Percentiles rank a stretch among this genome's conserved stretches.
phyloP scores from a whole-genome alignment of 2,329 filamentous ascomycete genomes.

The Talaromyces sp. region DNA sequence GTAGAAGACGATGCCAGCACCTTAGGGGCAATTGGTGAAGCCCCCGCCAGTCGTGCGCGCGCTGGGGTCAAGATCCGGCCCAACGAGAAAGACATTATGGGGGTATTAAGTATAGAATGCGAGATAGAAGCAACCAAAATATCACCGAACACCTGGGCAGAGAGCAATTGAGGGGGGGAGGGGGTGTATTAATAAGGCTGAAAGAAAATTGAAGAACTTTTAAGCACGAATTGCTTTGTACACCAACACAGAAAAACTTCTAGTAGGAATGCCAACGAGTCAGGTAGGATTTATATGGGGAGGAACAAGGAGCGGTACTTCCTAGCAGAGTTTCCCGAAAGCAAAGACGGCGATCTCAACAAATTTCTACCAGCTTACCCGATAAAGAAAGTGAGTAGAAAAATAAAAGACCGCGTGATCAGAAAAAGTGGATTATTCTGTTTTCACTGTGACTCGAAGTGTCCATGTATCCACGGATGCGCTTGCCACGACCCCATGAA shows the following conservation, averaged over 20 bases:
- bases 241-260: no score
- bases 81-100: constrained; percentile 17
- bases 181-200: no score
- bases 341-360: constrained; percentile 4
- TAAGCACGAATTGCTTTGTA: no score
- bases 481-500: constrained; percentile 2
- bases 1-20: constrained; percentile 10
- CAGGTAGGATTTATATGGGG: background rate
- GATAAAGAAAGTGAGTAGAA: constrained; percentile 11
- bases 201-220: no score
- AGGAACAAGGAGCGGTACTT: constrained; percentile 11
- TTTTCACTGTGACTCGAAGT: constrained; percentile 31
- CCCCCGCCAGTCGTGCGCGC: constrained; percentile 14
- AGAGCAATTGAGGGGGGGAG: no score
- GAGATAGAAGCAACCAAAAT: background rate
- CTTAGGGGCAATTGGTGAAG: constrained; percentile 4
- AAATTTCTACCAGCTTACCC: background rate
- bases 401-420: constrained; percentile 28
- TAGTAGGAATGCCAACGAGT: no score
- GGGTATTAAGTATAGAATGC: background rate
- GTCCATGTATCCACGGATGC: constrained; percentile 12
- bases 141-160: background rate
- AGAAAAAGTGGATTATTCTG: constrained; percentile 17
- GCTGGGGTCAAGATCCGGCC: constrained; percentile 10
- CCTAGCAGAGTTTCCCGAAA: constrained; percentile 22